Evolutionary conservation across 306 rosid species (phyloP).

Genomic region (Prunus mira): DNA sequence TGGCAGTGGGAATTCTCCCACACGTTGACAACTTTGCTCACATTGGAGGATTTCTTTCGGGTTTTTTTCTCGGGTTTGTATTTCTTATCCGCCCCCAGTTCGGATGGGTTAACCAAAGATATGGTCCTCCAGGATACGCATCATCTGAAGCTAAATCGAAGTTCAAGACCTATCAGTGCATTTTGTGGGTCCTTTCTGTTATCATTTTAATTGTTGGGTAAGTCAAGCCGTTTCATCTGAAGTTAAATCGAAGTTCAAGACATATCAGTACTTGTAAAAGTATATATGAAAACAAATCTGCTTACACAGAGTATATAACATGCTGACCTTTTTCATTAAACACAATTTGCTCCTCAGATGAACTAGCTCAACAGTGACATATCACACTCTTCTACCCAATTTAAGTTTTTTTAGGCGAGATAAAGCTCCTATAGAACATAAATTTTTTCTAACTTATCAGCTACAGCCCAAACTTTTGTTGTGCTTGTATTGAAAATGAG

Average conservation of each 20-base stretch:
- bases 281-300: not conserved
- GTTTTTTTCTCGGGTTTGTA: slow-evolving; percentile 91
- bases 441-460: not conserved
- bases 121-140: slow-evolving; percentile 43
- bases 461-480: not conserved
- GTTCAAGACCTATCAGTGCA: slow-evolving; percentile 81
- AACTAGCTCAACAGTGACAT: not conserved
- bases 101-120: slow-evolving; percentile 84
- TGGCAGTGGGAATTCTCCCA: slow-evolving; percentile 94
- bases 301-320: not conserved
- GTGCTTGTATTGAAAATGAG: not conserved
- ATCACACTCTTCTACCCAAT: not conserved
- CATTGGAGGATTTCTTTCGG: slow-evolving; percentile 89
- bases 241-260: too few relatives aligned
- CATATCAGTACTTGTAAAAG: not conserved
- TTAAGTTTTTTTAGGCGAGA: not conserved
- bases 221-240: slow-evolving; percentile 20
- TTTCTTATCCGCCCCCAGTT: slow-evolving; percentile 94
- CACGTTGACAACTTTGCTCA: slow-evolving; percentile 97
- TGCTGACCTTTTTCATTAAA: not conserved
- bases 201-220: slow-evolving; percentile 75
- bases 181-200: slow-evolving; percentile 73
- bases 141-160: slow-evolving; percentile 45
- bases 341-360: not conserved
- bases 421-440: not conserved